phyloP scores from a whole-genome alignment of 768 basidiomycete genomes.

The Mycena chlorophos region DNA sequence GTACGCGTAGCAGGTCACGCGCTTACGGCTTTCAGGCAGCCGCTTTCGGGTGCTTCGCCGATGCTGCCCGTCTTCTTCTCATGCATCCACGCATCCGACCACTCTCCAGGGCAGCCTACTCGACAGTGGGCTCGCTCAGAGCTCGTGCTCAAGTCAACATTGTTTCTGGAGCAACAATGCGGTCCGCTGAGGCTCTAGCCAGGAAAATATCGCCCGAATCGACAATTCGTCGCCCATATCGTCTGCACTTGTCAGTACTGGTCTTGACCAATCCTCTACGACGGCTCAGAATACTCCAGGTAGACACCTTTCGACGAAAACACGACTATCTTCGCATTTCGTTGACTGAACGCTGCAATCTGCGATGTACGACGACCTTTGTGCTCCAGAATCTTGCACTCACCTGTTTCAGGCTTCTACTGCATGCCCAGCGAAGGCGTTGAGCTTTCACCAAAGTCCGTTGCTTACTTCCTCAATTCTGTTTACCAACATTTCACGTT shows the following conservation, averaged over 20 bases:
- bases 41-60: no score
- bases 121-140: no score
- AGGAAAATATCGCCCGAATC: conserved; percentile 60
- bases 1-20: conserved; percentile 48
- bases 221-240: conserved; percentile 51
- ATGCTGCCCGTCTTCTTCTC: no score
- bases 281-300: neutral
- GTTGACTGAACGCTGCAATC: conserved; percentile 83
- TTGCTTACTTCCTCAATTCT: neutral
- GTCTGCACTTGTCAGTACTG: conserved; percentile 39
- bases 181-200: neutral
- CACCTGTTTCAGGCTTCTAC: conserved; percentile 67
- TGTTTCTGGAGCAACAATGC: no score
- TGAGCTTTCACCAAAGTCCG: conserved; percentile 59
- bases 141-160: no score
- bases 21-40: no score
- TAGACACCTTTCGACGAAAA: conserved; percentile 65
- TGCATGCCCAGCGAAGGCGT: conserved; percentile 88
- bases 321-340: conserved; percentile 91
- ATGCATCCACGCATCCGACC: no score
- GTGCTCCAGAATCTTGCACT: conserved; percentile 4
- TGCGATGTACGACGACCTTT: conserved; percentile 59
- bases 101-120: no score
- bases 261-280: neutral
- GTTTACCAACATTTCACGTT: neutral